These are phyloP conservation scores for Claviceps digitariae DNA, from an alignment of 2,329 filamentous ascomycete species.

Conservation along the genomic window DNA sequence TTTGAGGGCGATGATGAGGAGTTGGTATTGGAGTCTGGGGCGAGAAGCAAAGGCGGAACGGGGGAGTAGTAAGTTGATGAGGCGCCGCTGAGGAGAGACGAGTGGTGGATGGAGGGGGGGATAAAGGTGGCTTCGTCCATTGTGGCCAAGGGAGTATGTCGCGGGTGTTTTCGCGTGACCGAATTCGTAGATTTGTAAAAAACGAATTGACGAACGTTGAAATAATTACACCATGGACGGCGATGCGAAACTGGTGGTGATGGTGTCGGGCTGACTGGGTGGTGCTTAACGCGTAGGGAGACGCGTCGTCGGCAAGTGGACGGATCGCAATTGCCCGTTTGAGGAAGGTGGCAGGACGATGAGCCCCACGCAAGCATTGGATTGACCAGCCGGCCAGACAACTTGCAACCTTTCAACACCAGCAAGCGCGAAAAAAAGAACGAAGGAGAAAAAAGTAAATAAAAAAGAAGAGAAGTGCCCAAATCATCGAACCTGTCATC, in stretches of 20 bases:
- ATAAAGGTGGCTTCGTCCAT: slow-evolving; percentile 32
- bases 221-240: background rate
- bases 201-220: background rate
- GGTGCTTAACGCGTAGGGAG: slow-evolving; percentile 5
- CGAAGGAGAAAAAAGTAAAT: background rate
- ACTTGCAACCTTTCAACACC: background rate
- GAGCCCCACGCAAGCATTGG: background rate
- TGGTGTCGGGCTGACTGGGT: background rate
- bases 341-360: background rate
- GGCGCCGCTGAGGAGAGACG: slow-evolving; percentile 45
- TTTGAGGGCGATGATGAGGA: slow-evolving; percentile 14
- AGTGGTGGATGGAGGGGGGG: slow-evolving; percentile 53
- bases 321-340: background rate
- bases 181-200: too few species aligned
- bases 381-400: background rate
- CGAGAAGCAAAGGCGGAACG: slow-evolving; percentile 46
- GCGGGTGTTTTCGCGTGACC: background rate
- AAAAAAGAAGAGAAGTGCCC: background rate
- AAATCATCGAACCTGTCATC: background rate
- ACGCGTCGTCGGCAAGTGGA: slow-evolving; percentile 7
- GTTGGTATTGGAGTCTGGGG: slow-evolving; percentile 15
- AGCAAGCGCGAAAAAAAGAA: background rate
- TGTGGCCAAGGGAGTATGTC: background rate
- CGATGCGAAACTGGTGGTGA: background rate
- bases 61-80: slow-evolving; percentile 62